Conservation (phyloP, 257 asterid genomes). For the Ehretia macrophylla region DNA sequence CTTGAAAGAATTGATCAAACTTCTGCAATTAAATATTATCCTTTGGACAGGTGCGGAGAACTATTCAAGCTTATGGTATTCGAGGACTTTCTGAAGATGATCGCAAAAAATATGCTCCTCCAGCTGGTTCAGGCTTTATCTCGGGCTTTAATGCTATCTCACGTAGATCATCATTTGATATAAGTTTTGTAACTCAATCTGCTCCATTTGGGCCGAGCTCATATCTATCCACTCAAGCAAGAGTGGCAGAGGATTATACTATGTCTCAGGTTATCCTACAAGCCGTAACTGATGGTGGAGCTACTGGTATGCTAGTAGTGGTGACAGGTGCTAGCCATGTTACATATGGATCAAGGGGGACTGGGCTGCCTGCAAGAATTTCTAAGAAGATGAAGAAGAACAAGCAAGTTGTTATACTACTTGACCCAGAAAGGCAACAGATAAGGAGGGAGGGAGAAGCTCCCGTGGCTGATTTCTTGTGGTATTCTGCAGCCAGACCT, state of each 20-base stretch:
- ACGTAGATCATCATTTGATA: constrained; percentile 54
- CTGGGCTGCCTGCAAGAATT: constrained; percentile 85
- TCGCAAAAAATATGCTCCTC: constrained; percentile 72
- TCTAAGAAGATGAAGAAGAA: constrained; percentile 71
- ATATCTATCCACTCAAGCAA: constrained; percentile 81
- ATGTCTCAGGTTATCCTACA: constrained; percentile 79
- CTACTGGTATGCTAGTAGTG: constrained; percentile 70
- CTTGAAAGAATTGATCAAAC: no score
- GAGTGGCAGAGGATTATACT: constrained; percentile 79
- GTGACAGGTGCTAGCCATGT: constrained; percentile 91
- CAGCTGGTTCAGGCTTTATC: constrained; percentile 97
- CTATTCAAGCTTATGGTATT: constrained; percentile 91
- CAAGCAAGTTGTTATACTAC: constrained; percentile 68
- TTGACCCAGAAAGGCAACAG: constrained; percentile 80
- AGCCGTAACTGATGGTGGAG: constrained; percentile 60
- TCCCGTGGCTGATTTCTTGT: constrained; percentile 91
- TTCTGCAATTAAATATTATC: not conserved
- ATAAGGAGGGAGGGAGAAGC: constrained; percentile 88
- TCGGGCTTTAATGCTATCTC: constrained; percentile 84
- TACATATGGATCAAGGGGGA: constrained; percentile 77
- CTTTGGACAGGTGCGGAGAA: constrained; percentile 55
- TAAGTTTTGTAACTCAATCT: constrained; percentile 45
- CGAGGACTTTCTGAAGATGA: constrained; percentile 67
- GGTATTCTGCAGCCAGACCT: constrained; percentile 95
- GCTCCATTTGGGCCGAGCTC: constrained; percentile 74